These are phyloP conservation scores for Cydonia oblonga DNA, from an alignment of 331 rosid species.

Conservation along the genomic window DNA sequence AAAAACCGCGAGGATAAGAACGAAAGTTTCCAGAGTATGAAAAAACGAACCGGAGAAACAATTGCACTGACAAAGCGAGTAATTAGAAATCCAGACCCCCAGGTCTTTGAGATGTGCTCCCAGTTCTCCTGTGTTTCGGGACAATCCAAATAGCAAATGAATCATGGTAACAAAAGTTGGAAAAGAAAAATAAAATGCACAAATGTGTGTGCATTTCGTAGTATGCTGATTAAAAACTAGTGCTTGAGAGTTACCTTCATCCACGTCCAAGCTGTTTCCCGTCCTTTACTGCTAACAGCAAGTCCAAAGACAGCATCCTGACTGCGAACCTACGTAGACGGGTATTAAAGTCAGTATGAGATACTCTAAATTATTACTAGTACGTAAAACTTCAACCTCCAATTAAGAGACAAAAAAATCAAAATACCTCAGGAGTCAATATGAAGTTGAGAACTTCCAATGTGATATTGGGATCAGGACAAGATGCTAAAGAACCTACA, in stretches of 20 bases:
- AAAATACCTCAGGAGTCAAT: constrained; percentile 35
- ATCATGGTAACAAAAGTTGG: background rate
- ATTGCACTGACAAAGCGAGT: constrained; percentile 57
- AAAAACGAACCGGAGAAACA: constrained; percentile 65
- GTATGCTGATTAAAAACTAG: background rate
- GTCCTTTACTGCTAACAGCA: constrained; percentile 46
- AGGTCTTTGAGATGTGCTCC: constrained; percentile 46
- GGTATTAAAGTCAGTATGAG: background rate
- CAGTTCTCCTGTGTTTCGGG: constrained; percentile 47
- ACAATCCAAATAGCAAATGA: background rate
- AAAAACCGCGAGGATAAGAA: background rate
- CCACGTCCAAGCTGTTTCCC: constrained; percentile 88
- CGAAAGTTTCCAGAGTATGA: constrained; percentile 1
- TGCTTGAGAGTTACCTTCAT: constrained; percentile 48
- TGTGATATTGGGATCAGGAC: constrained; percentile 33
- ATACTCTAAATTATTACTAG: background rate
- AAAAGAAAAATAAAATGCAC: background rate
- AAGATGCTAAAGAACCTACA: constrained; percentile 46
- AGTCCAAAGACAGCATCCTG: constrained; percentile 83
- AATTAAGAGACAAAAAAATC: background rate
- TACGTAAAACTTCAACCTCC: background rate
- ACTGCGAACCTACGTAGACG: constrained; percentile 55
- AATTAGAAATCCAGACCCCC: constrained; percentile 67
- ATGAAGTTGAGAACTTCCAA: constrained; percentile 41
- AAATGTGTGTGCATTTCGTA: background rate